These are phyloP conservation scores for Candida caryicola DNA, from an alignment of 805 yeast genomes.

Conservation along the genomic window DNA sequence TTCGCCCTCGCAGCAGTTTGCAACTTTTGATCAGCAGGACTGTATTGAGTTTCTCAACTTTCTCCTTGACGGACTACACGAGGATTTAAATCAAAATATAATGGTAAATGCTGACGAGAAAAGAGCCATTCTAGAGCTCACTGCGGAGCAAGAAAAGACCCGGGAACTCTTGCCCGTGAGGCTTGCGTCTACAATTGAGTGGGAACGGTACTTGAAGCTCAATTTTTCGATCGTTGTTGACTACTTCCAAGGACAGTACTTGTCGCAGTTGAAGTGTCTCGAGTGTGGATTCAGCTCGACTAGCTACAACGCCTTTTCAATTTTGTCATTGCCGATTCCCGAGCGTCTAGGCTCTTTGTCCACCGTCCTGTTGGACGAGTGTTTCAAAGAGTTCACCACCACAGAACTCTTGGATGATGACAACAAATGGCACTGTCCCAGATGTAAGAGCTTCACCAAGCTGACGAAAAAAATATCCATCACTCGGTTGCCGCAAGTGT, in stretches of 20 bases:
- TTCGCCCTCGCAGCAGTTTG: conserved; percentile 57
- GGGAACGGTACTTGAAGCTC: conserved; percentile 82
- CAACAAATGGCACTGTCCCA: conserved; percentile 82
- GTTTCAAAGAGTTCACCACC: conserved; percentile 74
- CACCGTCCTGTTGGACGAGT: conserved; percentile 48
- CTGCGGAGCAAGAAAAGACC: conserved; percentile 61
- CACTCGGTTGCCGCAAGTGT: conserved; percentile 71
- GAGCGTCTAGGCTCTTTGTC: conserved; percentile 27
- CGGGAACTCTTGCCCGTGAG: conserved; percentile 75
- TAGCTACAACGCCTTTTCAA: conserved; percentile 79
- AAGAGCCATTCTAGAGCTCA: conserved; percentile 43
- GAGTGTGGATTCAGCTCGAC: conserved; percentile 77
- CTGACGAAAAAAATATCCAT: conserved; percentile 70
- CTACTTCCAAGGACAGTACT: conserved; percentile 83
- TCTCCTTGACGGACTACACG: conserved; percentile 73
- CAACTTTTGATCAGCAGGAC: conserved; percentile 75
- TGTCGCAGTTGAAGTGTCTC: conserved; percentile 72
- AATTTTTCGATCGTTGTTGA: conserved; percentile 80
- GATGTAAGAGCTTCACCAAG: conserved; percentile 59
- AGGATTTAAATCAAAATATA: conserved; percentile 71
- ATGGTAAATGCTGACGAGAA: conserved; percentile 29
- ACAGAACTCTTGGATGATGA: conserved; percentile 72
- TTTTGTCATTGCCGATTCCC: conserved; percentile 78
- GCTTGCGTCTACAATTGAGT: conserved; percentile 81
- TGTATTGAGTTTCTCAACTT: conserved; percentile 79